These are phyloP conservation scores for Hippophae tibetana DNA, from an alignment of 306 rosid genomes.

Conservation along the genomic window DNA sequence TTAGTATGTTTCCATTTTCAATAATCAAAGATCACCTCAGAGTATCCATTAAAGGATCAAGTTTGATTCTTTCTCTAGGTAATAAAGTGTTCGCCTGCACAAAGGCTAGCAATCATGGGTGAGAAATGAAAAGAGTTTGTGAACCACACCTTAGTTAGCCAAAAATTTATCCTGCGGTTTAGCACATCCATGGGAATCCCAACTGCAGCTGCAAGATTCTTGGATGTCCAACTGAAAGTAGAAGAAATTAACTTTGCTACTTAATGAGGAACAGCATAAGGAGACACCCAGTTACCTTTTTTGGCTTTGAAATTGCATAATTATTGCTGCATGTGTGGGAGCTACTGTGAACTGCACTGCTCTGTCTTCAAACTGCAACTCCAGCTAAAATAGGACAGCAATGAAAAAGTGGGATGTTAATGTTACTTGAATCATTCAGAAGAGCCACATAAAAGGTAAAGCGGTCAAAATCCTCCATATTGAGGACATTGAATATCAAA, in stretches of 20 bases:
- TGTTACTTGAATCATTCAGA: neutral
- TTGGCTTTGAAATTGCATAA: slow-evolving; percentile 77
- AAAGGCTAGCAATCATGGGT: neutral
- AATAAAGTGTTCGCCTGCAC: neutral
- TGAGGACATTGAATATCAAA: neutral
- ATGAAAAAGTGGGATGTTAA: neutral
- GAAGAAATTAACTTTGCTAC: slow-evolving; percentile 7
- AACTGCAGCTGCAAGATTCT: slow-evolving; percentile 64
- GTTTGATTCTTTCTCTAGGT: too few species aligned
- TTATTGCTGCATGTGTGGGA: slow-evolving; percentile 78
- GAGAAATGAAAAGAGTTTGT: slow-evolving; percentile 4
- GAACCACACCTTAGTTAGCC: slow-evolving; percentile 73
- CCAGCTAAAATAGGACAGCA: slow-evolving; percentile 43
- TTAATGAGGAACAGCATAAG: slow-evolving; percentile 9
- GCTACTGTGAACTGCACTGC: slow-evolving; percentile 66
- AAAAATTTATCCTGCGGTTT: slow-evolving; percentile 68
- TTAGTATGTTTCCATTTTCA: too few species aligned
- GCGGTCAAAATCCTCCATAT: neutral
- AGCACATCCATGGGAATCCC: slow-evolving; percentile 65
- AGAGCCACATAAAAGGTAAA: neutral
- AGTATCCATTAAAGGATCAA: too few species aligned
- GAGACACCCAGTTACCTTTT: slow-evolving; percentile 37
- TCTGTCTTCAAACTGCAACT: slow-evolving; percentile 86
- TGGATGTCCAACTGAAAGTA: slow-evolving; percentile 73
- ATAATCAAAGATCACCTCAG: too few species aligned